Evolutionary conservation across 495 filamentous ascomycete genomes (phyloP).

Genomic region (Bryoglossum gracile): DNA sequence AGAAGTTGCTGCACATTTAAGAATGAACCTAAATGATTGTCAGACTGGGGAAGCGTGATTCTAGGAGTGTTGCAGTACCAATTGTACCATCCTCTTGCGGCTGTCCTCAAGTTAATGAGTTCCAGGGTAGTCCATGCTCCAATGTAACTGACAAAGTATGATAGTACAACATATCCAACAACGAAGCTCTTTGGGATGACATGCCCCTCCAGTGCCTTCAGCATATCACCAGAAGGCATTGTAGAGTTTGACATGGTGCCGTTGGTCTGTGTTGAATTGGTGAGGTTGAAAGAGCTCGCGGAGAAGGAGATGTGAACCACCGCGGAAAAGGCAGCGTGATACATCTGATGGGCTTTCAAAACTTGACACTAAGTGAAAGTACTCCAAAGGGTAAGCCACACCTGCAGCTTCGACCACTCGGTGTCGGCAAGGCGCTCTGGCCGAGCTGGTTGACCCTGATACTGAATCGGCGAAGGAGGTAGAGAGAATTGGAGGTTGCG

Average conservation of each 20-base stretch:
- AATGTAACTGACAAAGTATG: constrained; percentile 70
- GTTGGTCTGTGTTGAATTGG: neutral
- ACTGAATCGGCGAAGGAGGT: too few species aligned
- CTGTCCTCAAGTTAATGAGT: constrained; percentile 69
- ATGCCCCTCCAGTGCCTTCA: constrained; percentile 15
- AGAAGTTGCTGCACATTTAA: constrained; percentile 60
- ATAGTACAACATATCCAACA: constrained; percentile 59
- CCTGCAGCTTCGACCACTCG: too few species aligned
- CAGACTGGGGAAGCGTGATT: neutral
- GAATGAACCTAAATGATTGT: constrained; percentile 49
- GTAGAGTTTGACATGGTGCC: neutral
- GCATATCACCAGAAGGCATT: neutral
- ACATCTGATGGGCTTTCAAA: too few species aligned
- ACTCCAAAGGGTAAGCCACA: too few species aligned
- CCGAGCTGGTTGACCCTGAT: too few species aligned
- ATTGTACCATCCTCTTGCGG: constrained; percentile 58
- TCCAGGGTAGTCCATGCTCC: constrained; percentile 75
- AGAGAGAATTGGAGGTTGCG: too few species aligned
- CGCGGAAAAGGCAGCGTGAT: too few species aligned
- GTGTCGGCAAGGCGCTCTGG: too few species aligned
- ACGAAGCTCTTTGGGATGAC: constrained; percentile 48
- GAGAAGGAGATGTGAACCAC: too few species aligned
- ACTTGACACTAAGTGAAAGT: too few species aligned
- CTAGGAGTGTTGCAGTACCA: constrained; percentile 45
- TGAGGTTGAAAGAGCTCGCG: too few species aligned